Conservation (phyloP, 1,139 yeast species). For the Yamadazyma jaroonii region DNA sequence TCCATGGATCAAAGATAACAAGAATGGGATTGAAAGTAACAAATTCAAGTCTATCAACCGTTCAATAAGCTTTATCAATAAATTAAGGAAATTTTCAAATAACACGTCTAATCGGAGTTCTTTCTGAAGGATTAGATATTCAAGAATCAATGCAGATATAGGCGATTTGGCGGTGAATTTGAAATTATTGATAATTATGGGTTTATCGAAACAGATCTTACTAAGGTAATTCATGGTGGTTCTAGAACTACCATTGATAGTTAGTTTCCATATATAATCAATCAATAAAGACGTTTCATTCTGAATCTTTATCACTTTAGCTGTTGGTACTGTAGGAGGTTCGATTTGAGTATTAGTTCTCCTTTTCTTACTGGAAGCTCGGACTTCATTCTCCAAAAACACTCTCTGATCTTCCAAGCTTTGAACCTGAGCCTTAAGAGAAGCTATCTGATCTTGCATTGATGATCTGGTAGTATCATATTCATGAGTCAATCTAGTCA, state of each 20-base stretch:
- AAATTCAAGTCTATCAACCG: conserved; percentile 21
- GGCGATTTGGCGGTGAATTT: conserved; percentile 28
- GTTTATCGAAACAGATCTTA: conserved; percentile 40
- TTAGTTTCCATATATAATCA: conserved; percentile 36
- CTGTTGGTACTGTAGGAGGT: too few species aligned
- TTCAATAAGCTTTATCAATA: conserved; percentile 34
- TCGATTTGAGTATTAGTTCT: conserved; percentile 1
- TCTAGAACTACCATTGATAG: conserved; percentile 48
- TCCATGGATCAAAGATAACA: conserved; percentile 52
- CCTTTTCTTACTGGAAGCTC: conserved; percentile 9
- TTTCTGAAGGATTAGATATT: conserved; percentile 40
- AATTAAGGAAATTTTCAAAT: conserved; percentile 36
- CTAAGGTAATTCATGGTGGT: conserved; percentile 51
- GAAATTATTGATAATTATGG: conserved; percentile 31
- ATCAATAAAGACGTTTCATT: conserved; percentile 36
- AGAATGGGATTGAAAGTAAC: conserved; percentile 49
- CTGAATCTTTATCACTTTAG: conserved; percentile 22
- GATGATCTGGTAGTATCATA: conserved; percentile 27
- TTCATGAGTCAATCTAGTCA: conserved; percentile 37
- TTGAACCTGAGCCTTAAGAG: conserved; percentile 45
- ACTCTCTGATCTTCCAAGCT: conserved; percentile 68
- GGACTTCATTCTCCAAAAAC: conserved; percentile 50
- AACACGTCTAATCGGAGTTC: conserved; percentile 44
- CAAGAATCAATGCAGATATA: conserved; percentile 28
- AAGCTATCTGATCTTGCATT: conserved; percentile 40